phyloP scores from a whole-genome alignment of 2,329 filamentous ascomycete genomes.

The Chalara sp. region DNA sequence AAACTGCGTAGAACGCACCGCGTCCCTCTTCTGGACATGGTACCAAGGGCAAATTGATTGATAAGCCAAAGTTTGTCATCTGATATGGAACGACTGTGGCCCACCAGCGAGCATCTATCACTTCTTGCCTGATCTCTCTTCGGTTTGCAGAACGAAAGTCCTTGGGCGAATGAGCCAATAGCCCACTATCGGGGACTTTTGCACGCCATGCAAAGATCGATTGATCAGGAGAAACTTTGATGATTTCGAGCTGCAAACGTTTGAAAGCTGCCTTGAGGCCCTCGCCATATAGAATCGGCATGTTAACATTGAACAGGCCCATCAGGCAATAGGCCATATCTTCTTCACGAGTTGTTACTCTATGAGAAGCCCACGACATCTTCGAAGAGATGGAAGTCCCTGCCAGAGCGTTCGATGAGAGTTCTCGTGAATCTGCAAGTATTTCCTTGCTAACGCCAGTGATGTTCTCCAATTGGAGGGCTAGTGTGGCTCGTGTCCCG shows the following conservation, averaged over 20 bases:
- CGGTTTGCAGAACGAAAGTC: neutral
- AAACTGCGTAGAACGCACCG: neutral
- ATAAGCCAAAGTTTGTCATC: neutral
- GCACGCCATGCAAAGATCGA: neutral
- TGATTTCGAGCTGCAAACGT: conserved; percentile 1
- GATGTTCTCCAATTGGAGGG: too few relatives aligned
- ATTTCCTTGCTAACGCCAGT: too few relatives aligned
- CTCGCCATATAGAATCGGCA: conserved; percentile 35
- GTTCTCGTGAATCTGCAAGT: too few relatives aligned
- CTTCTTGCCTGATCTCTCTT: neutral
- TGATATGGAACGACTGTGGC: neutral
- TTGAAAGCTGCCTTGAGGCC: conserved; percentile 28
- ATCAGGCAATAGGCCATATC: conserved; percentile 36
- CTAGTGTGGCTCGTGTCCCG: too few relatives aligned
- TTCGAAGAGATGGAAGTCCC: too few relatives aligned
- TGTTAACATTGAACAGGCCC: conserved; percentile 35
- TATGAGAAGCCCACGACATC: conserved; percentile 34
- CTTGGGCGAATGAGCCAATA: neutral
- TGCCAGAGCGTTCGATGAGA: too few relatives aligned
- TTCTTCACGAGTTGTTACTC: conserved; percentile 28
- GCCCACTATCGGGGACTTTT: neutral
- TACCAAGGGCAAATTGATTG: neutral
- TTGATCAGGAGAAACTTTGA: neutral
- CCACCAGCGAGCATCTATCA: neutral
- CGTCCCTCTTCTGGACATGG: neutral